Evolutionary conservation across 2,329 filamentous ascomycete species (phyloP).

Genomic region (Colletotrichum paranaense): DNA sequence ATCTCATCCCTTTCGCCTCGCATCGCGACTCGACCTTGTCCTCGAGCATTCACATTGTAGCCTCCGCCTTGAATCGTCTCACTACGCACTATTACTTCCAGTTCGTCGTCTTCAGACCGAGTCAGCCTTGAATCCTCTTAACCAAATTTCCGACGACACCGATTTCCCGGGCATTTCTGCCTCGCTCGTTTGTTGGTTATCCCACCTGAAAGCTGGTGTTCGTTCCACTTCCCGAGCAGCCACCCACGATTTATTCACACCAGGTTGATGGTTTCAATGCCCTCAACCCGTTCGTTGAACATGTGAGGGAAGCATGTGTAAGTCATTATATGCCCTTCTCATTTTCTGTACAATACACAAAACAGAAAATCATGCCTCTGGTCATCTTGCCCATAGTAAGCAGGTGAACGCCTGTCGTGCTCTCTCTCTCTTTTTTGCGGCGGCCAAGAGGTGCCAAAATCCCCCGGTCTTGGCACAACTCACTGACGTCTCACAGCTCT

Average conservation of each 20-base stretch:
- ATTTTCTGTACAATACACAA: neutral
- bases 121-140: neutral
- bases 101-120: conserved; percentile 1
- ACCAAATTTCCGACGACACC: neutral
- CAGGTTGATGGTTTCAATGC: conserved; percentile 35
- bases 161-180: conserved; percentile 11
- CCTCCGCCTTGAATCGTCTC: neutral
- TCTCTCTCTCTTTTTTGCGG: conserved; percentile 21
- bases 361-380: neutral
- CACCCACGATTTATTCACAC: conserved; percentile 2
- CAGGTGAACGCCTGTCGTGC: neutral
- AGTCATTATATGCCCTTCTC: conserved; percentile 38
- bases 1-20: neutral
- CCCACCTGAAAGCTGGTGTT: neutral
- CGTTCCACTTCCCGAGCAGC: conserved; percentile 8
- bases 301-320: conserved; percentile 58
- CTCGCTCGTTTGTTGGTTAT: conserved; percentile 3
- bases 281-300: conserved; percentile 44
- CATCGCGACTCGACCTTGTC: neutral
- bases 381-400: neutral
- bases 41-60: neutral
- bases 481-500: conserved; percentile 56
- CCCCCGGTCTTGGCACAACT: conserved; percentile 47
- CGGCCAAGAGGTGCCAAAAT: conserved; percentile 42
- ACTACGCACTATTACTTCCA: neutral